Evolutionary conservation across 2,329 filamentous ascomycete genomes (phyloP).

Genomic region (Pestalotiopsis sp.): DNA sequence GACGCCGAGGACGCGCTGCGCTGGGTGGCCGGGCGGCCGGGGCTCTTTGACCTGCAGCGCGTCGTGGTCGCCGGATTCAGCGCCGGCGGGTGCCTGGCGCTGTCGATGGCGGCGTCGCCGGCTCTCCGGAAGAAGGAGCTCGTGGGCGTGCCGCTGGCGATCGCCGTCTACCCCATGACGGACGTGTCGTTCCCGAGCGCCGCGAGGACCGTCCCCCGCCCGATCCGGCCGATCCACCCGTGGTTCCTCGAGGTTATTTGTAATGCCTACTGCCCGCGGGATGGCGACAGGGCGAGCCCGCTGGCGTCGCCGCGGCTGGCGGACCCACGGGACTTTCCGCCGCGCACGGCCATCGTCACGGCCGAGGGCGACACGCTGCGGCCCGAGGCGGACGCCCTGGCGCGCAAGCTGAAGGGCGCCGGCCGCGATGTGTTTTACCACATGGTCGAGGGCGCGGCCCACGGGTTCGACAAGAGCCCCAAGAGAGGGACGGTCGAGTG

Average conservation of each 20-base stretch:
- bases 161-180: neutral
- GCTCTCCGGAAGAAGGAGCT: neutral
- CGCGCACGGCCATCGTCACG: neutral
- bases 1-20: conserved; percentile 3
- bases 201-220: neutral
- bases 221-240: neutral
- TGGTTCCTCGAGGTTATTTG: neutral
- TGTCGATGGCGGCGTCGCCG: neutral
- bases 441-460: neutral
- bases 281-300: neutral
- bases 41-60: neutral
- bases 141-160: neutral
- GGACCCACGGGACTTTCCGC: neutral
- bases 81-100: conserved; percentile 1
- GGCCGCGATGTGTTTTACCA: neutral
- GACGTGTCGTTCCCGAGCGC: neutral
- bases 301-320: neutral
- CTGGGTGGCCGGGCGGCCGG: neutral
- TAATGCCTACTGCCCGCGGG: neutral
- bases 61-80: neutral
- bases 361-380: conserved; percentile 3
- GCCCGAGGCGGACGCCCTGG: neutral
- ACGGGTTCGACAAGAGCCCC: neutral
- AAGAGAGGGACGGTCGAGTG: neutral
- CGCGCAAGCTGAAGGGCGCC: neutral